These are phyloP conservation scores for Fusarium piperis DNA, from an alignment of 2,329 filamentous ascomycete species.

Conservation along the genomic window DNA sequence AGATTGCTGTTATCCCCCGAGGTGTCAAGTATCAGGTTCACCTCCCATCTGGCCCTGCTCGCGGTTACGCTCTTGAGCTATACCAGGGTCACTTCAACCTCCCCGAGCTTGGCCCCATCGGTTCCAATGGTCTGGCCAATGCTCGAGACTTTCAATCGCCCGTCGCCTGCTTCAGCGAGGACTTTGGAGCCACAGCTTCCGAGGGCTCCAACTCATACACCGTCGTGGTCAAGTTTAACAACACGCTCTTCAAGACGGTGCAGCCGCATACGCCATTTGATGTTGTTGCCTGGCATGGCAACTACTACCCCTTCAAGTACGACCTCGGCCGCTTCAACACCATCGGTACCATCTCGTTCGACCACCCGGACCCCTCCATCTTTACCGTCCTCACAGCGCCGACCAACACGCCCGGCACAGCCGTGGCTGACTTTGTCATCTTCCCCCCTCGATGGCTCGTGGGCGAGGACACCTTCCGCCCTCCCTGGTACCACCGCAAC, in stretches of 20 bases:
- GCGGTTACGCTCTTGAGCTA: constrained; percentile 80
- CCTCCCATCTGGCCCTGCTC: constrained; percentile 68
- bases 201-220: constrained; percentile 54
- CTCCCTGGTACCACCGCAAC: constrained; percentile 78
- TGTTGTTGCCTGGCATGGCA: constrained; percentile 83
- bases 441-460: constrained; percentile 79
- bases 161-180: constrained; percentile 75
- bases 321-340: constrained; percentile 81
- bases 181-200: constrained; percentile 53
- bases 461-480: constrained; percentile 74
- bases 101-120: constrained; percentile 78
- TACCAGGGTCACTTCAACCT: constrained; percentile 78
- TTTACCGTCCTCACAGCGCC: constrained; percentile 76
- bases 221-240: constrained; percentile 73
- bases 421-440: constrained; percentile 76
- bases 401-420: constrained; percentile 68
- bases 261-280: constrained; percentile 81
- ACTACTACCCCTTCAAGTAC: constrained; percentile 85
- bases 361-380: constrained; percentile 82
- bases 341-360: constrained; percentile 77
- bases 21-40: constrained; percentile 78
- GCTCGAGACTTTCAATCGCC: constrained; percentile 79
- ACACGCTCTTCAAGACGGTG: constrained; percentile 70
- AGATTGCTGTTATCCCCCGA: constrained; percentile 80
- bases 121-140: constrained; percentile 79